Evolutionary conservation across 2,329 filamentous ascomycete genomes (phyloP).

Genomic region (Colletotrichum filicis): DNA sequence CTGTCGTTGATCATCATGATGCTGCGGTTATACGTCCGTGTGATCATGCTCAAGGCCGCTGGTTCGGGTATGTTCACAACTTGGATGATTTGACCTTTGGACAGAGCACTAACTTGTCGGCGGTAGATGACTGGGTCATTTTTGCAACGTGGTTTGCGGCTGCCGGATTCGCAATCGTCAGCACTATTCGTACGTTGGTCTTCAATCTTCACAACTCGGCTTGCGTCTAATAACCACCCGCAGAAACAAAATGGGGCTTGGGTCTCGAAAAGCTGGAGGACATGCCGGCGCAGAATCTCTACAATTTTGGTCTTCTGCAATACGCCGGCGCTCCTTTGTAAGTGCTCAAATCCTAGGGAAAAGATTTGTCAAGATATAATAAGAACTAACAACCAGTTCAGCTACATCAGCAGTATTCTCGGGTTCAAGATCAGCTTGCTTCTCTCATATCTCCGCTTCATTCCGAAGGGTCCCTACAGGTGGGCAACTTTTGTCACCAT

Average conservation of each 20-base stretch:
- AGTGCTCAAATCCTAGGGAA: fast-evolving
- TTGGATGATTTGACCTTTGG: neutral
- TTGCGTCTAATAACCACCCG: neutral
- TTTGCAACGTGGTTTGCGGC: conserved; percentile 40
- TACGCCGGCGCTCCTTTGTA: conserved; percentile 56
- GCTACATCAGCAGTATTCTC: conserved; percentile 54
- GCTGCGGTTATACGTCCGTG: conserved; percentile 49
- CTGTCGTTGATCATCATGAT: conserved; percentile 45
- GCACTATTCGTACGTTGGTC: conserved; percentile 46
- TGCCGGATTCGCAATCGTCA: conserved; percentile 48
- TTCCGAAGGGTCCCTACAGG: conserved; percentile 49
- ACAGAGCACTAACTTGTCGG: neutral
- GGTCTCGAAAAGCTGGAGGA: conserved; percentile 48
- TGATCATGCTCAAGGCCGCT: conserved; percentile 46
- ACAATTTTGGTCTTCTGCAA: conserved; percentile 52
- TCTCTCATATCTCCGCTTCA: conserved; percentile 56
- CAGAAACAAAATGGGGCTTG: conserved; percentile 57
- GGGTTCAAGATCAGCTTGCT: conserved; percentile 59
- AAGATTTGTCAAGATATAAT: fast-evolving
- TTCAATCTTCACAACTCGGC: neutral
- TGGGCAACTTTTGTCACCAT: conserved; percentile 47
- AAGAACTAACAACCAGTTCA: conserved; percentile 30
- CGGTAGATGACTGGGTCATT: conserved; percentile 37
- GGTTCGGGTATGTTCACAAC: conserved; percentile 42
- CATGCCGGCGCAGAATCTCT: conserved; percentile 50